A percentile compares a stretch with the other conserved stretches of the same genome.
phyloP scores from a whole-genome alignment of 208 protist species.

The Leishmania tropica region DNA sequence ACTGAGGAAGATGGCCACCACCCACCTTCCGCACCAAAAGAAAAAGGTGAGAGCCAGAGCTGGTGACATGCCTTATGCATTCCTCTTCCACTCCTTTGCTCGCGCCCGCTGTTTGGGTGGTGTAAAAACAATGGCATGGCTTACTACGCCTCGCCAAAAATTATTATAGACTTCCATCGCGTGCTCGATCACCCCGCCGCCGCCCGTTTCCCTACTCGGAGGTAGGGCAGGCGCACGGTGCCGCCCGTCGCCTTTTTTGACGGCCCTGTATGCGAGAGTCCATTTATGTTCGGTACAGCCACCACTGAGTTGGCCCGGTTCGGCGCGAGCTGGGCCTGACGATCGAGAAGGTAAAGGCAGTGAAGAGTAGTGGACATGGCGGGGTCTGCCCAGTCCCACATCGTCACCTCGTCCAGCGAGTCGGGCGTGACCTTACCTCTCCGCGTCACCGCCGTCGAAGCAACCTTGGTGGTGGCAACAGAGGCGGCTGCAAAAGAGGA shows the following conservation, averaged over 20 bases:
- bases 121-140: not conserved
- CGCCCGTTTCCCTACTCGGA: not conserved
- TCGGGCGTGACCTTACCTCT: constrained; percentile 2
- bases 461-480: not conserved
- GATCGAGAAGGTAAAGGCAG: constrained; percentile 27
- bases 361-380: constrained; percentile 22
- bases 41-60: not conserved
- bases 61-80: not conserved
- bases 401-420: constrained; percentile 11
- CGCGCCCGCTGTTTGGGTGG: not conserved
- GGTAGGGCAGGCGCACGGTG: not conserved
- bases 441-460: not conserved
- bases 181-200: too few relatives aligned
- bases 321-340: constrained; percentile 15
- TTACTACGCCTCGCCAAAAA: not conserved
- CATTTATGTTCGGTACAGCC: not conserved
- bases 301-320: not conserved
- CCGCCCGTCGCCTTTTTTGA: not conserved
- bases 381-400: constrained; percentile 36
- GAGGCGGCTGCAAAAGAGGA: not conserved
- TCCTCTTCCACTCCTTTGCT: not conserved
- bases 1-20: not conserved
- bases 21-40: not conserved
- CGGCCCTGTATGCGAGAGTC: not conserved
- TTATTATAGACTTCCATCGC: not conserved